These are phyloP conservation scores for Anthracocystis setariae DNA, from an alignment of 1,284 basidiomycete species.

Conservation along the genomic window DNA sequence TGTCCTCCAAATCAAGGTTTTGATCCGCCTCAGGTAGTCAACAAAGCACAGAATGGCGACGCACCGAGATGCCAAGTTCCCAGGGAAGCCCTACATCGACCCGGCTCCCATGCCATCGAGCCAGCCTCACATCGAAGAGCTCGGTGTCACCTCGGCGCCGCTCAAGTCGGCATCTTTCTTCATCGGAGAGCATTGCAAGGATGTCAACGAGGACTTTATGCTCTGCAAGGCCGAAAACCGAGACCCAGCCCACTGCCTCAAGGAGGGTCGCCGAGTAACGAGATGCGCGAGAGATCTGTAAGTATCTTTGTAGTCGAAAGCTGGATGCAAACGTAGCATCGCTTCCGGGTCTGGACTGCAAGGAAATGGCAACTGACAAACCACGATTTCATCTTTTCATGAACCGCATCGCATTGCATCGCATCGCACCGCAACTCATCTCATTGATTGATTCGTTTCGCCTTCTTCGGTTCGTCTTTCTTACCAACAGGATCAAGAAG, in stretches of 20 bases:
- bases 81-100: constrained; percentile 65
- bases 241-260: constrained; percentile 91
- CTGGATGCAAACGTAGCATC: background rate
- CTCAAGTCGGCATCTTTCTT: constrained; percentile 97
- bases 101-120: constrained; percentile 60
- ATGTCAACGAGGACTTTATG: constrained; percentile 99
- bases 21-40: constrained; percentile 7
- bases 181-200: constrained; percentile 93
- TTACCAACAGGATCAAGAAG: constrained; percentile 79
- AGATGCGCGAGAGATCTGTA: constrained; percentile 93
- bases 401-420: background rate
- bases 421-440: background rate
- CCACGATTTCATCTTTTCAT: constrained; percentile 3
- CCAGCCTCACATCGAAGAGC: constrained; percentile 83
- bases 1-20: background rate
- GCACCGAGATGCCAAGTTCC: constrained; percentile 66
- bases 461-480: too few relatives aligned
- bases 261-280: constrained; percentile 95
- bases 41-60: constrained; percentile 59
- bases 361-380: background rate
- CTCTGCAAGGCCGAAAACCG: constrained; percentile 93
- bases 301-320: constrained; percentile 63
- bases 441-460: too few relatives aligned
- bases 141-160: constrained; percentile 91
- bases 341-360: background rate